These are phyloP conservation scores for Amanita pallidorosea DNA, from an alignment of 768 basidiomycete genomes.

Conservation along the genomic window DNA sequence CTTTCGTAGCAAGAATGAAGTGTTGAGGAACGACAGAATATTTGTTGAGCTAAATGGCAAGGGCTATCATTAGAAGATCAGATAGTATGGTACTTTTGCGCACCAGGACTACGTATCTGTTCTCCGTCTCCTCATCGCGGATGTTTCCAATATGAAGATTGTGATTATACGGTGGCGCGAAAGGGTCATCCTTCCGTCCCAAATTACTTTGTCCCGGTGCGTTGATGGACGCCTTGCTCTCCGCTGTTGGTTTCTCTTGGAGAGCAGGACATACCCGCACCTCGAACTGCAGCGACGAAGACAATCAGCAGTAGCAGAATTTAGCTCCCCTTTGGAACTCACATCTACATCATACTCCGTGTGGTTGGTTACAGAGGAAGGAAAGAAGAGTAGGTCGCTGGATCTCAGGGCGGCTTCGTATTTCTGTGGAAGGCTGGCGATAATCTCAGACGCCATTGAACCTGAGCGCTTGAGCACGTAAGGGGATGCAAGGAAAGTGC, in stretches of 20 bases:
- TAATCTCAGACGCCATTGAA: conserved; percentile 31
- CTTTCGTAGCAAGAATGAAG: conserved; percentile 82
- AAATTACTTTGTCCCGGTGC: not conserved
- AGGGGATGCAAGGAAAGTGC: too few species aligned
- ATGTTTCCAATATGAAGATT: conserved; percentile 72
- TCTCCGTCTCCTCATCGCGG: conserved; percentile 43
- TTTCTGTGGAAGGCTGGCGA: conserved; percentile 39
- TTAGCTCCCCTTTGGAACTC: not conserved
- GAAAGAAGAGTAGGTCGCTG: conserved; percentile 69
- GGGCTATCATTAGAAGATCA: not conserved
- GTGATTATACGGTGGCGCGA: conserved; percentile 76
- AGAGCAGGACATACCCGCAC: conserved; percentile 80
- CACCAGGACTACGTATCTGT: conserved; percentile 64
- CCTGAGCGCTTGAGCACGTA: not conserved
- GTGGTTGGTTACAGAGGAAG: conserved; percentile 56
- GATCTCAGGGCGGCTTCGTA: conserved; percentile 49
- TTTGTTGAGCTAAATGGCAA: conserved; percentile 59
- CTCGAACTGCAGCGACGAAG: conserved; percentile 51
- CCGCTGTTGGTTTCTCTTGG: conserved; percentile 52
- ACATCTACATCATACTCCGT: conserved; percentile 59
- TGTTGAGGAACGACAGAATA: conserved; percentile 78
- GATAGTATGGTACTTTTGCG: conserved; percentile 12
- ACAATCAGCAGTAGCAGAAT: not conserved
- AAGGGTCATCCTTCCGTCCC: conserved; percentile 46
- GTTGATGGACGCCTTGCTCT: not conserved